Base-by-base conservation (phyloP, 1,139 yeast genomes). In the Sugiyamaella sp. region DNA sequence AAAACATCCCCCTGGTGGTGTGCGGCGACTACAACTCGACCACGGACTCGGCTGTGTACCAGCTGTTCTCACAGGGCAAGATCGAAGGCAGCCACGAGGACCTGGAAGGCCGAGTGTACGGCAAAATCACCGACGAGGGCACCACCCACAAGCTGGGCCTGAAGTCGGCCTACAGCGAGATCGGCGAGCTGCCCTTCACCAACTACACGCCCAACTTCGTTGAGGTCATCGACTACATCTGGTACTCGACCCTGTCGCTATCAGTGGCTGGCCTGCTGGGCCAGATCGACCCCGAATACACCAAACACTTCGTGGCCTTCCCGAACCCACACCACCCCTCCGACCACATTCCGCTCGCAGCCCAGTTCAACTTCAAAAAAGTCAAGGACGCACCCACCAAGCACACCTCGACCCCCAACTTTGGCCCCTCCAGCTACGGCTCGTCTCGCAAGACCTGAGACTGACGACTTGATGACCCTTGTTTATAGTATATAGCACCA, bases 1-100 rank as follows among this genome's bases (percentile, higher is more conserved):
- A 83, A 71, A 84, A 81, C 65, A 74, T 85, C 33, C 90, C 97
- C 19, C 71, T 90, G 59, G 73, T 93, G 35, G 82, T 95, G 45
- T 89, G 97, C 73, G 99, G 99, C 67, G 99, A 95, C 75, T 91
- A 90, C 75, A 95, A 95, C 73, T 91, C 98, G 1, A 85, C 86
- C 51, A 75, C 79, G 32, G 84, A 86, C 65, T 86, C 95, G 61
- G 99, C 99, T 1, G 99, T 93, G 21, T 91, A 89, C 70, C 95
- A 90, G 71, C 77, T 93, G 60, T 81, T 93, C 67, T 81, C 95
- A 29, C 84, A 86, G 27, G 97, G 98, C 39, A 61, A 64, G 42
- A 70, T 74, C 40, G 87, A 85, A 22, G 78, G 82, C 51, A 79
- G 82, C 53, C 98, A 93, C 69, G 77, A 74, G 32, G 99, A 95